phyloP scores from a whole-genome alignment of 805 yeast species.

The Candida xiaguanensis region DNA sequence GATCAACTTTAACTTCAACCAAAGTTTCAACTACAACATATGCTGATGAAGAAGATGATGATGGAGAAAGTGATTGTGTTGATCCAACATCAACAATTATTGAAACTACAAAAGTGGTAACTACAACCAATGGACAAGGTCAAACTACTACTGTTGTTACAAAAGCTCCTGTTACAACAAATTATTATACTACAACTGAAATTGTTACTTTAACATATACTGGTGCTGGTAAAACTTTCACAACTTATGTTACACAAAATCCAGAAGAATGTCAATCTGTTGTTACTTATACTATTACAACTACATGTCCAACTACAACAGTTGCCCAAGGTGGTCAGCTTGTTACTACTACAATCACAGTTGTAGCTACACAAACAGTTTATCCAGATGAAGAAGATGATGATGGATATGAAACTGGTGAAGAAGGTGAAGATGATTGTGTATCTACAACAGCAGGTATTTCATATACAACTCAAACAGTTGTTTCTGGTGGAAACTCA shows the following conservation, averaged over 20 bases:
- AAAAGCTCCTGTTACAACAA: not conserved
- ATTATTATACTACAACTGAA: not conserved
- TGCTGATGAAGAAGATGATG: not conserved
- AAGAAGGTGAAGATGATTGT: constrained; percentile 12
- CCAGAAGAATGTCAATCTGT: constrained; percentile 5
- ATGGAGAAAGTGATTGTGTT: constrained; percentile 3
- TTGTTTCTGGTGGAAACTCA: constrained; percentile 8
- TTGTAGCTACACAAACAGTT: constrained; percentile 5
- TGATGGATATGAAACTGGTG: constrained; percentile 5
- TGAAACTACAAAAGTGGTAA: constrained; percentile 2
- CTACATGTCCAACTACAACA: constrained; percentile 4
- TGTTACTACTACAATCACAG: constrained; percentile 7
- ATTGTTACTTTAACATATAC: constrained; percentile 6
- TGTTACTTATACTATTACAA: constrained; percentile 3
- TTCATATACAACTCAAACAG: constrained; percentile 7
- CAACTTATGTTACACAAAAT: constrained; percentile 5
- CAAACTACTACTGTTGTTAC: constrained; percentile 1
- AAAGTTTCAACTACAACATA: not conserved
- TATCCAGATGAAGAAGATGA: constrained; percentile 8
- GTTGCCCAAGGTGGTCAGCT: constrained; percentile 4
- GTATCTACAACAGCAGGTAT: constrained; percentile 11
- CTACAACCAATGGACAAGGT: constrained; percentile 1
- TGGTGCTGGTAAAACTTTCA: constrained; percentile 6
- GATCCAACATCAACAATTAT: not conserved
- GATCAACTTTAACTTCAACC: not conserved